Evolutionary conservation across 2,329 filamentous ascomycete species (phyloP).

Genomic region (Trichoderma lentiforme): DNA sequence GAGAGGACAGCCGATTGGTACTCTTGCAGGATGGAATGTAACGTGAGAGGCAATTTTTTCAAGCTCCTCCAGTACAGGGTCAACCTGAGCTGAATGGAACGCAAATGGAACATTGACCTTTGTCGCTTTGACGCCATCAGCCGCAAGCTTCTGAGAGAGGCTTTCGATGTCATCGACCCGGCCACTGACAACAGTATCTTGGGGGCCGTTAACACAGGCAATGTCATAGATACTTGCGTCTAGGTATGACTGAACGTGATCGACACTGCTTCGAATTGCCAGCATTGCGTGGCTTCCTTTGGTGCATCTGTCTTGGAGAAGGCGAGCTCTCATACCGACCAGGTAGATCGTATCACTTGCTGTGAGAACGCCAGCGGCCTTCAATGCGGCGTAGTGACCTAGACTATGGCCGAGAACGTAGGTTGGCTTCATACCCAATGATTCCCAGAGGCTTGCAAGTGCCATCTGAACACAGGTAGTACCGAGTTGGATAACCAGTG

Average conservation of each 20-base stretch:
- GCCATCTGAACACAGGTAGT: constrained; percentile 57
- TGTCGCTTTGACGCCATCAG: constrained; percentile 40
- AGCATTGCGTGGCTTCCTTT: constrained; percentile 63
- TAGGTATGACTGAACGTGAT: constrained; percentile 19
- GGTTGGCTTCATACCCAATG: constrained; percentile 51
- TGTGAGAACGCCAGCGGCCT: constrained; percentile 67
- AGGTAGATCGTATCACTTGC: constrained; percentile 70
- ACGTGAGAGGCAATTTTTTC: constrained; percentile 42
- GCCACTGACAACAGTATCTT: constrained; percentile 68
- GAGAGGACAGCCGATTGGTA: constrained; percentile 67
- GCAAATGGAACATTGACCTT: constrained; percentile 50
- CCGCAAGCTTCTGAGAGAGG: constrained; percentile 39
- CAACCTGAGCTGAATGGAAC: constrained; percentile 53
- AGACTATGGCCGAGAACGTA: constrained; percentile 58
- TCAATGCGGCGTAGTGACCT: constrained; percentile 43
- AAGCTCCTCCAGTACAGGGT: constrained; percentile 57
- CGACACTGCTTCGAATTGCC: constrained; percentile 44
- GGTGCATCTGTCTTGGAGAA: constrained; percentile 65
- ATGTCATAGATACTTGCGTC: constrained; percentile 44
- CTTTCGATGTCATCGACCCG: constrained; percentile 39
- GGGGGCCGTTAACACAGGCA: constrained; percentile 73
- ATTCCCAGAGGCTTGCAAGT: constrained; percentile 52
- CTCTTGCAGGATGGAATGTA: constrained; percentile 36
- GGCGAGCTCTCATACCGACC: constrained; percentile 62
- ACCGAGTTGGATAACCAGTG: constrained; percentile 42